A percentile compares a stretch with the other conserved stretches of the same genome.
These are phyloP conservation scores for Rhizopogon vinicolor DNA, from an alignment of 768 basidiomycete species.

Conservation along the genomic window DNA sequence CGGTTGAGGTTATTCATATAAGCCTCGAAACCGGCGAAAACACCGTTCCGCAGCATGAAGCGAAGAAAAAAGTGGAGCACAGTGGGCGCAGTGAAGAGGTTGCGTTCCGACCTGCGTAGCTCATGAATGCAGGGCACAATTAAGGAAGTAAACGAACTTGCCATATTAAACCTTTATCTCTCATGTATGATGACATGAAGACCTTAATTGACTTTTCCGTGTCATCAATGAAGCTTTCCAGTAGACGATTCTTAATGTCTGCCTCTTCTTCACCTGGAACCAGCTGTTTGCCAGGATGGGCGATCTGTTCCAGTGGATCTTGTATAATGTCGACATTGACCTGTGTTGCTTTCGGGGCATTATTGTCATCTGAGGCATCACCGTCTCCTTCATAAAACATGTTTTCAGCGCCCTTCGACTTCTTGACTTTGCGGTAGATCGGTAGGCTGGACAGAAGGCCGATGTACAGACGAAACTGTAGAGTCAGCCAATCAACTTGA, in stretches of 20 bases:
- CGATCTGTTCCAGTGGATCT: constrained; percentile 23
- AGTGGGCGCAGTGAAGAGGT: constrained; percentile 37
- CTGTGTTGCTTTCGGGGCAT: constrained; percentile 16
- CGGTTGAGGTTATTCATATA: constrained; percentile 31
- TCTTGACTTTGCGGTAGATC: constrained; percentile 25
- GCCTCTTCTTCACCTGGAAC: constrained; percentile 14
- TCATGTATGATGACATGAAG: constrained; percentile 67
- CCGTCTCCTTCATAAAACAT: constrained; percentile 17
- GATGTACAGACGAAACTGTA: constrained; percentile 27
- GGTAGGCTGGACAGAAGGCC: constrained; percentile 26
- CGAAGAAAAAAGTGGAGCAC: constrained; percentile 41
- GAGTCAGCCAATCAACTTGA: neutral
- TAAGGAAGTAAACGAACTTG: constrained; percentile 18
- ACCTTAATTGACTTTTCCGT: constrained; percentile 57
- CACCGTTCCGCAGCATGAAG: constrained; percentile 39
- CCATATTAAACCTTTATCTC: constrained; percentile 65
- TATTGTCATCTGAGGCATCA: constrained; percentile 24
- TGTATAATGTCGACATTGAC: constrained; percentile 19
- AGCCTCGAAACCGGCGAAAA: constrained; percentile 29
- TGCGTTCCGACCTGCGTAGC: constrained; percentile 35
- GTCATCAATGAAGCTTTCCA: constrained; percentile 53
- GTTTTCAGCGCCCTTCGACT: constrained; percentile 25
- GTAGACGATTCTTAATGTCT: constrained; percentile 14
- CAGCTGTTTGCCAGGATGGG: constrained; percentile 25
- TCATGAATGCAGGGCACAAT: constrained; percentile 4